phyloP scores from a whole-genome alignment of 495 filamentous ascomycete species.

The Daldinia loculata region DNA sequence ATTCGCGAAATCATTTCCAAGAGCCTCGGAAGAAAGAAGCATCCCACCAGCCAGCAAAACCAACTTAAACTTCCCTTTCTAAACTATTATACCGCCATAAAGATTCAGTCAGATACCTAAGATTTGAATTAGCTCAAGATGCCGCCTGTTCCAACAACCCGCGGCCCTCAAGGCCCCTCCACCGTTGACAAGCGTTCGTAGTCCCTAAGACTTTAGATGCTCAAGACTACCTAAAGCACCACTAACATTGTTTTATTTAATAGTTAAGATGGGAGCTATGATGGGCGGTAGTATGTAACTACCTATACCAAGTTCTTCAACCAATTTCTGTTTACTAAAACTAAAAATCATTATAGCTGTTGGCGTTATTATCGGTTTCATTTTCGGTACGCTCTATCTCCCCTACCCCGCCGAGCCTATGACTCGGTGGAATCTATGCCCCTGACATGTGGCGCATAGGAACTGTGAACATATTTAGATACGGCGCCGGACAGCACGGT shows the following conservation, averaged over 20 bases:
- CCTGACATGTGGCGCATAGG: conserved; percentile 61
- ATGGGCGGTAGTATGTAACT: conserved; percentile 89
- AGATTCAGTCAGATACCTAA: not conserved
- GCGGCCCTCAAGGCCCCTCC: conserved; percentile 70
- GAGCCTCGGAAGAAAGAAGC: conserved; percentile 6
- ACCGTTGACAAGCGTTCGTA: conserved; percentile 90
- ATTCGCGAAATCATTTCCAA: conserved; percentile 27
- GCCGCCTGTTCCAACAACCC: conserved; percentile 57
- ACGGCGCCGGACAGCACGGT: conserved; percentile 91
- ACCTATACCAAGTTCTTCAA: not conserved
- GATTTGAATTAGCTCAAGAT: conserved; percentile 44
- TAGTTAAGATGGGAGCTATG: conserved; percentile 97
- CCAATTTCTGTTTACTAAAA: conserved; percentile 1
- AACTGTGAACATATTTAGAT: conserved; percentile 91
- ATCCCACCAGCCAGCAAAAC: not conserved
- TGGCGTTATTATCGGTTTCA: conserved; percentile 95
- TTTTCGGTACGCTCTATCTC: conserved; percentile 72
- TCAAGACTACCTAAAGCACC: conserved; percentile 40
- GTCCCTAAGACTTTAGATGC: conserved; percentile 4
- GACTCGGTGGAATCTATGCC: not conserved
- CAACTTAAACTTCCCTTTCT: not conserved
- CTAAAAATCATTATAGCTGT: conserved; percentile 69
- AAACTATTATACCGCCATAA: not conserved
- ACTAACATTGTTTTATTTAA: conserved; percentile 40
- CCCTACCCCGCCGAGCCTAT: not conserved